Evolutionary conservation across 2,329 filamentous ascomycete genomes (phyloP).

Genomic region (Fusarium longipes): DNA sequence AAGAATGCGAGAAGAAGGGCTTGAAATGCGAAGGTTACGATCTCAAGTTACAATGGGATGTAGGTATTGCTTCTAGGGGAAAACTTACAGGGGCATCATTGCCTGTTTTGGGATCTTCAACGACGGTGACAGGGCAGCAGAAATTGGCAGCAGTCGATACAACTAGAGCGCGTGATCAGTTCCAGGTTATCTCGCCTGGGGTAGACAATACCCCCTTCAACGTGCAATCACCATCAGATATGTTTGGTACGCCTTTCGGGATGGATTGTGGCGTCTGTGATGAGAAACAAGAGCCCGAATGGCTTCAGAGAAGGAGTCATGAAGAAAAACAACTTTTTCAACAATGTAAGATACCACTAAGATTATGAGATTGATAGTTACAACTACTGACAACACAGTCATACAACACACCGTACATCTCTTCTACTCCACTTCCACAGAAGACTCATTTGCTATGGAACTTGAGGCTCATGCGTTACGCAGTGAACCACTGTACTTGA

Average conservation of each 20-base stretch:
- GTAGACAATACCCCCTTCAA: background rate
- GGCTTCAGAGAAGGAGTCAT: background rate
- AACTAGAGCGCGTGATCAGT: background rate
- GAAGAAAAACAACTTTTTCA: constrained; percentile 6
- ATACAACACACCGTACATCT: constrained; percentile 21
- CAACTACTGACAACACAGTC: background rate
- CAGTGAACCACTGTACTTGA: constrained; percentile 23
- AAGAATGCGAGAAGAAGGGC: constrained; percentile 20
- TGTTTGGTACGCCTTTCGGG: background rate
- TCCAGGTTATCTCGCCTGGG: background rate
- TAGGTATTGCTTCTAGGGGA: constrained; percentile 27
- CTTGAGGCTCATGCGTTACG: constrained; percentile 3
- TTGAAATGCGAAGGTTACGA: constrained; percentile 31
- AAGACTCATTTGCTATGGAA: constrained; percentile 12
- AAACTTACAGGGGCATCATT: constrained; percentile 17
- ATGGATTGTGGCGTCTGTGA: background rate
- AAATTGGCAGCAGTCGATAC: background rate
- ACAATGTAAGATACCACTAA: constrained; percentile 4
- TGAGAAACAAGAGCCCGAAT: background rate
- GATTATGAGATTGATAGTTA: accelerated
- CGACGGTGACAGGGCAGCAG: background rate
- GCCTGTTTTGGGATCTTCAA: background rate
- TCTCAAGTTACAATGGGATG: constrained; percentile 29
- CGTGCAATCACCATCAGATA: background rate
- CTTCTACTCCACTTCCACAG: constrained; percentile 26